Base-by-base conservation (phyloP, 2,329 filamentous ascomycete species). In the Chalaropsis ovoidea region DNA sequence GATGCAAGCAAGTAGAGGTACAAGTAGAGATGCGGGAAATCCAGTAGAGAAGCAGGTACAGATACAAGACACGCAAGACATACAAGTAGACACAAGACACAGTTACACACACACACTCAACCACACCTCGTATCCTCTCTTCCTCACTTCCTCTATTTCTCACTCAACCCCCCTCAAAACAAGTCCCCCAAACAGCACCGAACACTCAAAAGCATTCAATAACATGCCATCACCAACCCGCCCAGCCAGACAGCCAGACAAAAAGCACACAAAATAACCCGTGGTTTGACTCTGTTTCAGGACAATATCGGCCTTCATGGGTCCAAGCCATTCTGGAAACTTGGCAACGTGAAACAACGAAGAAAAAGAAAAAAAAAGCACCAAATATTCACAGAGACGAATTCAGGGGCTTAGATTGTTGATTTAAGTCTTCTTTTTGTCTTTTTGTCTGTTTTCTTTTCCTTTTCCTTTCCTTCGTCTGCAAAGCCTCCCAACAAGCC, bases 211-310 rank as follows among this genome's bases (percentile, higher is more conserved):
- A 39, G 8, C 35, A 10, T 39, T 10, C 4, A 31, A 31, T 3
- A 31, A 31, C 31, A 31, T 31, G 31, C 35, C 35, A 39, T 8
- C 35, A 6, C 35, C 35, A n/a, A n/a, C n/a, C n/a, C n/a, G n/a
- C n/a, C n/a, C n/a, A 39, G 35, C 35, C 35, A 31, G 31, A 3
- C 35, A 39, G 35, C 35, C 35, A 6, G 8, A 39, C 35, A 39
- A 39, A 39, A 39, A 39, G 47, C 19, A 11, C 47, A 52, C 47
- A 11, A 52, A 22, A 27, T 52, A 24, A 24, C 10, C 31, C 24
- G 54, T 58, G 54, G 54, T 58, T 58, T 58, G 54, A 58, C 54
- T 31, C 27, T 58, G 54, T 58, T 58, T 58, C 54, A 58, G 54
- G 54, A 58, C 27, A 58, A 39, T 27, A 58, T 58, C 13, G 27